phyloP scores from a whole-genome alignment of 2,329 filamentous ascomycete species.

The Epichloe aotearoae region DNA sequence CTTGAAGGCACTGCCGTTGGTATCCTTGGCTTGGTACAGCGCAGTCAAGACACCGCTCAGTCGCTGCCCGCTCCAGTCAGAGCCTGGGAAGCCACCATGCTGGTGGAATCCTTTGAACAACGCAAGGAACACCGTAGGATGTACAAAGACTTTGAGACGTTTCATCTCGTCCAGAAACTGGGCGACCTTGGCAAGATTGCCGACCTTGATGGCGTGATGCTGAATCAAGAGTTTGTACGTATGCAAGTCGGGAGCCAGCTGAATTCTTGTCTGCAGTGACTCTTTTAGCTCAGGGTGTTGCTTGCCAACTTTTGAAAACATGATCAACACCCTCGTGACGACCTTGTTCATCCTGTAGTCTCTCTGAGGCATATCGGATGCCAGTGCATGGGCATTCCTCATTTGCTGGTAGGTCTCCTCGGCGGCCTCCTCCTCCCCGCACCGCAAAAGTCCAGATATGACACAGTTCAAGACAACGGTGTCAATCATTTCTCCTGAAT shows the following conservation, averaged over 20 bases:
- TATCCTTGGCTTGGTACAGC: slow-evolving; percentile 43
- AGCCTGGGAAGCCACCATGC: slow-evolving; percentile 52
- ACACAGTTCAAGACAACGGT: slow-evolving; percentile 77
- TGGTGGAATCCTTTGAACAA: slow-evolving; percentile 70
- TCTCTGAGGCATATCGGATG: slow-evolving; percentile 26
- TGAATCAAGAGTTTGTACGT: slow-evolving; percentile 73
- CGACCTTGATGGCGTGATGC: slow-evolving; percentile 54
- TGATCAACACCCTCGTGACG: slow-evolving; percentile 42
- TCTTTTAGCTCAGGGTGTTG: slow-evolving; percentile 40
- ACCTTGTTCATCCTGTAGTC: slow-evolving; percentile 34
- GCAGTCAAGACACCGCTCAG: slow-evolving; percentile 56
- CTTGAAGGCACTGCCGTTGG: slow-evolving; percentile 30
- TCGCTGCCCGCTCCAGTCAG: slow-evolving; percentile 59
- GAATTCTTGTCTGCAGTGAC: slow-evolving; percentile 45
- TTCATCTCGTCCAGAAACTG: slow-evolving; percentile 73
- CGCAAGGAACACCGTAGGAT: slow-evolving; percentile 65
- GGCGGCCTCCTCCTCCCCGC: slow-evolving; percentile 63
- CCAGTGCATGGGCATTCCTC: slow-evolving; percentile 46
- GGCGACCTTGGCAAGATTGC: slow-evolving; percentile 58
- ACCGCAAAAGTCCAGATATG: slow-evolving; percentile 62
- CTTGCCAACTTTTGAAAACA: slow-evolving; percentile 41
- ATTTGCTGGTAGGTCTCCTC: slow-evolving; percentile 74
- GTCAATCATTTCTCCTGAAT: slow-evolving; percentile 76
- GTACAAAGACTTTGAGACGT: slow-evolving; percentile 49
- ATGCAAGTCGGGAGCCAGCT: slow-evolving; percentile 58